Evolutionary conservation across 495 filamentous ascomycete genomes (phyloP).

Genomic region (Trichocladium antarcticum): DNA sequence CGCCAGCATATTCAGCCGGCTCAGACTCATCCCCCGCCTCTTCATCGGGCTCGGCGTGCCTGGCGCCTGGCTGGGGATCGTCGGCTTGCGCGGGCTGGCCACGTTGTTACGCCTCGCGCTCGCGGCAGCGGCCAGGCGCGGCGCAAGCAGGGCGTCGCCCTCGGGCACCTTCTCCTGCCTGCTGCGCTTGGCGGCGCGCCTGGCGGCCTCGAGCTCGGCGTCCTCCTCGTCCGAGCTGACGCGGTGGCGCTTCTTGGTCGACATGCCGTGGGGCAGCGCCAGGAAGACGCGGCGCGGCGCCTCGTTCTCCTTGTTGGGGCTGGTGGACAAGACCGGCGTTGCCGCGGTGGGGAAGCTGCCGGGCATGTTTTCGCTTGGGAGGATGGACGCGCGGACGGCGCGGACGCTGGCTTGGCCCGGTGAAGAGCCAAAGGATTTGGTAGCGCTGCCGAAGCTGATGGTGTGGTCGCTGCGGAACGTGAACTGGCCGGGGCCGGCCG

Average conservation of each 20-base stretch:
- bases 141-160: conserved; percentile 34
- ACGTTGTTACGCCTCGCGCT: conserved; percentile 23
- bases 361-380: conserved; percentile 35
- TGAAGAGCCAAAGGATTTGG: conserved; percentile 39
- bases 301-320: conserved; percentile 40
- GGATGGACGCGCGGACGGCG: conserved; percentile 43
- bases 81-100: conserved; percentile 13
- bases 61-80: conserved; percentile 1
- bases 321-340: background rate
- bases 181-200: conserved; percentile 38
- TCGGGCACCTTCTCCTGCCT: conserved; percentile 38
- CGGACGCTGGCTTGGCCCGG: conserved; percentile 47
- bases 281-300: conserved; percentile 22
- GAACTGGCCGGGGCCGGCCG: conserved; percentile 42
- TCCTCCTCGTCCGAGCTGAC: conserved; percentile 41
- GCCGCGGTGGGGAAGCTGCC: conserved; percentile 36
- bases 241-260: conserved; percentile 61
- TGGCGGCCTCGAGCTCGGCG: conserved; percentile 29
- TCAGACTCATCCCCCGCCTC: conserved; percentile 39
- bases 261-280: conserved; percentile 53
- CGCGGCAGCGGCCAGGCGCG: conserved; percentile 22
- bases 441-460: conserved; percentile 38
- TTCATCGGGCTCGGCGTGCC: conserved; percentile 35
- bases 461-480: conserved; percentile 50
- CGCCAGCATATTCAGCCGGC: conserved; percentile 43